Percentiles rank a stretch among this genome's conserved stretches.
Evolutionary conservation across 225 moss, liverwort and hornwort genomes (phyloP).

Genomic region (Pleurozium schreberi): DNA sequence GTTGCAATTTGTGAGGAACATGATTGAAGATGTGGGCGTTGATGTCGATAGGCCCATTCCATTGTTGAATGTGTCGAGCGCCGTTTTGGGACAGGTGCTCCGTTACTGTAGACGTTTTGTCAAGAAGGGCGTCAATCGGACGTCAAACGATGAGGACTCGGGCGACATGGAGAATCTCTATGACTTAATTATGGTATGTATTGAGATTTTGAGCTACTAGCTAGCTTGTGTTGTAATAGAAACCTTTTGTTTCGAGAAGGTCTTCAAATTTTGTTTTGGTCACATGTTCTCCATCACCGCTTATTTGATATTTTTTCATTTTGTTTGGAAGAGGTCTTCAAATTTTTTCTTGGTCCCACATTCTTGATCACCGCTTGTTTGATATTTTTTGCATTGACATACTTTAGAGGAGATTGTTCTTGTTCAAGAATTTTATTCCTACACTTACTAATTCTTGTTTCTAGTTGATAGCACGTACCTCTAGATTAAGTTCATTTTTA

Average conservation of each 20-base stretch:
- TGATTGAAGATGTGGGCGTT: slow-evolving; percentile 10
- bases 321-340: too few species aligned
- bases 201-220: neutral
- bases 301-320: too few species aligned
- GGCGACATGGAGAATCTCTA: neutral
- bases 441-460: neutral
- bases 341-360: too few species aligned
- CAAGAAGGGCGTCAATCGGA: neutral
- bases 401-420: too few species aligned
- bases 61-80: slow-evolving; percentile 2
- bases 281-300: too few species aligned
- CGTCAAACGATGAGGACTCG: neutral
- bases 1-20: neutral
- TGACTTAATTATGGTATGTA: neutral
- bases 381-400: too few species aligned
- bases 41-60: slow-evolving; percentile 6
- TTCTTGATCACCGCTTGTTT: too few species aligned
- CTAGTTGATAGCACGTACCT: neutral
- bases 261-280: too few species aligned
- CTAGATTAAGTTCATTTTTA: neutral
- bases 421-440: neutral
- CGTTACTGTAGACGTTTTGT: slow-evolving; percentile 4
- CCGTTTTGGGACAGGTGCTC: slow-evolving; percentile 1
- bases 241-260: neutral
- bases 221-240: neutral